Conservation (phyloP, 306 rosid species). For the Potentilla sterilis region DNA sequence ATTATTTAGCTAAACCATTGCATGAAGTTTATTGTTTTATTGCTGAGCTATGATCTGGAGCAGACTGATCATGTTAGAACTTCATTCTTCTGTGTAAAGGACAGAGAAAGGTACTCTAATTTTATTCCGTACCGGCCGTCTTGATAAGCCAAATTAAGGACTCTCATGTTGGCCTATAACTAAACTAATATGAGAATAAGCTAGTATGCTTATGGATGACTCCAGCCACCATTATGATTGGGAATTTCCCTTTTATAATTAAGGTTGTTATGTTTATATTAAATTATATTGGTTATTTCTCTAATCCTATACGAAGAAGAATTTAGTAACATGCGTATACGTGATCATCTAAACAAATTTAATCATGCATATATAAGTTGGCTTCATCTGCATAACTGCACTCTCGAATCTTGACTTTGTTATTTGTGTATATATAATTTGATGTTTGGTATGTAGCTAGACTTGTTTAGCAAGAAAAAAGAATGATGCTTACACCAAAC, state of each 20-base stretch:
- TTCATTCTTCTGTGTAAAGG: conserved; percentile 22
- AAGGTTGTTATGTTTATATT: background rate
- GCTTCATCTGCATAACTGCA: background rate
- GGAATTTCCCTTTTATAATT: background rate
- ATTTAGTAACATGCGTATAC: conserved; percentile 16
- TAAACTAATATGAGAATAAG: background rate
- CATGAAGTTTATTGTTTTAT: background rate
- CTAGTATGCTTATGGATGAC: conserved; percentile 17
- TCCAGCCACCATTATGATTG: background rate
- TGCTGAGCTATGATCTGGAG: background rate
- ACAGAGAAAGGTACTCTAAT: conserved; percentile 25
- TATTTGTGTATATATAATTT: background rate
- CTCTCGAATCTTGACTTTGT: conserved; percentile 2
- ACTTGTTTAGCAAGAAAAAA: conserved; percentile 1
- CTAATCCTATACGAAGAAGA: background rate
- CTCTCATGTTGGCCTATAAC: conserved; percentile 11
- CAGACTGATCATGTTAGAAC: background rate
- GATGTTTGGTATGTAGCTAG: background rate
- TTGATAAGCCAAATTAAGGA: conserved; percentile 2
- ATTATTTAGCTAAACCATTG: conserved; percentile 7
- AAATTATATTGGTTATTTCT: background rate
- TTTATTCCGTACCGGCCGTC: conserved; percentile 42
- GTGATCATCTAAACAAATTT: background rate
- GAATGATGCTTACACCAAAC: background rate
- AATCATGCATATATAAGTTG: background rate